phyloP scores from a whole-genome alignment of 2,329 filamentous ascomycete species.

The Beauveria australis region DNA sequence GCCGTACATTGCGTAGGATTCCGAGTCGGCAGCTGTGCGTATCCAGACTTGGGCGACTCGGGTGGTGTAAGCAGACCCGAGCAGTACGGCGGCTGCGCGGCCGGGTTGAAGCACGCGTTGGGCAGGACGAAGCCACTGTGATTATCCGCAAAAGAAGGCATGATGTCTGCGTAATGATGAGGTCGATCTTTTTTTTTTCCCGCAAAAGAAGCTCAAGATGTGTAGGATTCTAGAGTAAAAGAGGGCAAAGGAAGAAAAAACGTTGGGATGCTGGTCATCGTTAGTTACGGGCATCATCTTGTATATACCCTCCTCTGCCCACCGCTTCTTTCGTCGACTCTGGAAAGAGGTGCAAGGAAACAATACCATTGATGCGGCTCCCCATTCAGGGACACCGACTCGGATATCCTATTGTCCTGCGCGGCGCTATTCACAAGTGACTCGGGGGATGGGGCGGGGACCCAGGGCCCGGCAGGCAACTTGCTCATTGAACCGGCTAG shows the following conservation, averaged over 20 bases:
- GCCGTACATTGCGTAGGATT: background rate
- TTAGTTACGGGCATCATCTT: background rate
- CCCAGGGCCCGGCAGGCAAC: background rate
- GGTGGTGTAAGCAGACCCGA: conserved; percentile 15
- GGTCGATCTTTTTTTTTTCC: background rate
- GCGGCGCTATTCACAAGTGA: conserved; percentile 1
- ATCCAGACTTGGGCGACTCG: conserved; percentile 15
- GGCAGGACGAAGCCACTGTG: background rate
- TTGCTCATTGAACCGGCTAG: background rate
- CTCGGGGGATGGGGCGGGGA: background rate
- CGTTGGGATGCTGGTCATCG: background rate
- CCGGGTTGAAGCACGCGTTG: background rate
- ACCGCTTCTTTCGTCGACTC: background rate
- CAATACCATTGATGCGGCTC: background rate
- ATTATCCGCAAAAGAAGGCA: background rate
- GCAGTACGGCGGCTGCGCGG: background rate
- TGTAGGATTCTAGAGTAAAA: background rate
- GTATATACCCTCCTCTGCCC: background rate
- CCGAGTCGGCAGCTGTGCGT: background rate
- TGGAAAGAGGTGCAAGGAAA: background rate
- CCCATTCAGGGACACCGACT: background rate
- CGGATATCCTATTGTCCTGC: background rate
- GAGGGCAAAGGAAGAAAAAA: background rate
- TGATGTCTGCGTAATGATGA: background rate
- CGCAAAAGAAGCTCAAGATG: background rate